Percentiles rank a stretch among this genome's conserved stretches.
Evolutionary conservation across 1,284 basidiomycete genomes (phyloP).

Genomic region (Puccinia triticina): DNA sequence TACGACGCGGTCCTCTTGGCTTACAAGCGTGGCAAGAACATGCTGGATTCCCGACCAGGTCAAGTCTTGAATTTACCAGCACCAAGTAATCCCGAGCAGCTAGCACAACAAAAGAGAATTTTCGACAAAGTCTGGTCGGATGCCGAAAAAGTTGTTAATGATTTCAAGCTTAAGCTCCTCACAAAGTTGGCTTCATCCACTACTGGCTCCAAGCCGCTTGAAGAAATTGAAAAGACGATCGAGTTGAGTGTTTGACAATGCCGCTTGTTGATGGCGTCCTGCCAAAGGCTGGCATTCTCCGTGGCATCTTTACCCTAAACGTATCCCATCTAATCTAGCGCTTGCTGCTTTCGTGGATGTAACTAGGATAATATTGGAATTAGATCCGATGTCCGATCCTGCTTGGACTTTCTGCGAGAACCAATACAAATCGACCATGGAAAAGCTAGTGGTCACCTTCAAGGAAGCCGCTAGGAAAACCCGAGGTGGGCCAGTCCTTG

Average conservation of each 20-base stretch:
- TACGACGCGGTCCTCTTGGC: slow-evolving; percentile 92
- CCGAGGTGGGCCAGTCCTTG: slow-evolving; percentile 64
- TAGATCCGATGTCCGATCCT: slow-evolving; percentile 79
- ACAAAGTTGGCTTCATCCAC: slow-evolving; percentile 76
- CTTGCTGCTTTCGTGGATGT: background rate
- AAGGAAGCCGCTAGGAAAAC: slow-evolving; percentile 66
- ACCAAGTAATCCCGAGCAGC: slow-evolving; percentile 67
- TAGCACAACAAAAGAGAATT: slow-evolving; percentile 81
- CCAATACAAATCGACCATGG: slow-evolving; percentile 82
- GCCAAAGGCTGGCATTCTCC: background rate
- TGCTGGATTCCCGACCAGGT: slow-evolving; percentile 82
- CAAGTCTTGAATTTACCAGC: slow-evolving; percentile 68
- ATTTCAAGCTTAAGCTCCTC: slow-evolving; percentile 80
- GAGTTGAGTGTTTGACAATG: slow-evolving; percentile 66
- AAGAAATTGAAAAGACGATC: slow-evolving; percentile 95
- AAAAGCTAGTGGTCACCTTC: slow-evolving; percentile 74
- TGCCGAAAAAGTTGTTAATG: slow-evolving; percentile 90
- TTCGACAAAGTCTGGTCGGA: slow-evolving; percentile 95
- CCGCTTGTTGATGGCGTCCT: background rate
- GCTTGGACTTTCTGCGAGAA: slow-evolving; percentile 92
- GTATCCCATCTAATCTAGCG: background rate
- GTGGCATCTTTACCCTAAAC: background rate
- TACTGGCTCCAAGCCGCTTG: slow-evolving; percentile 68
- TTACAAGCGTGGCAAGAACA: slow-evolving; percentile 94
- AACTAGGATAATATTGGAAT: slow-evolving; percentile 68